Percentiles rank a stretch among this genome's conserved stretches.
phyloP scores from a whole-genome alignment of 352 stramenopile species.

The Hyphochytrium catenoides region DNA sequence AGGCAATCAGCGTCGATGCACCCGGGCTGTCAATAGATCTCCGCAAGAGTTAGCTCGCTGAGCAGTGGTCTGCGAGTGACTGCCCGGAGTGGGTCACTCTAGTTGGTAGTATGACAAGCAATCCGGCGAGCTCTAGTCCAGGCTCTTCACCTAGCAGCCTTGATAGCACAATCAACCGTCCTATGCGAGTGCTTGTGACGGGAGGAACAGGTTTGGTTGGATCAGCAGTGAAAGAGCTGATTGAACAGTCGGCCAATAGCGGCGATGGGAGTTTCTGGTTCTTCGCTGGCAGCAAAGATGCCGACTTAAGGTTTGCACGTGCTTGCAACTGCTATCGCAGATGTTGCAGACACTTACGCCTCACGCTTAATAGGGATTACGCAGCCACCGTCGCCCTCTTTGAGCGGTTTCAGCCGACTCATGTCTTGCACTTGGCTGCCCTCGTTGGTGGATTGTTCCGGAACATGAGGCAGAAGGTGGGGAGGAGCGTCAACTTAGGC shows the following conservation, averaged over 20 bases:
- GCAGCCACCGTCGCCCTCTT: slow-evolving; percentile 72
- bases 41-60: too few species aligned
- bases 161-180: too few species aligned
- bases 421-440: slow-evolving; percentile 93
- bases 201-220: slow-evolving; percentile 85
- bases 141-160: too few species aligned
- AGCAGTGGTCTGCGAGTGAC: too few species aligned
- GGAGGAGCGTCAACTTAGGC: too few species aligned
- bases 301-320: slow-evolving; percentile 42
- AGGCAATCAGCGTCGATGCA: too few species aligned
- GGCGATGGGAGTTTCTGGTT: slow-evolving; percentile 55
- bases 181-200: slow-evolving; percentile 73
- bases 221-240: slow-evolving; percentile 30
- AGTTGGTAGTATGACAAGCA: too few species aligned
- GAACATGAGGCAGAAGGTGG: slow-evolving; percentile 39
- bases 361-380: too few species aligned
- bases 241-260: slow-evolving; percentile 10
- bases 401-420: slow-evolving; percentile 69
- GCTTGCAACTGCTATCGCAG: neutral
- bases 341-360: slow-evolving; percentile 1
- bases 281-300: slow-evolving; percentile 79
- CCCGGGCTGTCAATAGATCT: too few species aligned
- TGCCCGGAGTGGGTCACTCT: too few species aligned
- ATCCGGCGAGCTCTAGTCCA: too few species aligned
- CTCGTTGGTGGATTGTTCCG: slow-evolving; percentile 68